Conservation (phyloP, 257 asterid genomes). For the Jacaranda mimosifolia region DNA sequence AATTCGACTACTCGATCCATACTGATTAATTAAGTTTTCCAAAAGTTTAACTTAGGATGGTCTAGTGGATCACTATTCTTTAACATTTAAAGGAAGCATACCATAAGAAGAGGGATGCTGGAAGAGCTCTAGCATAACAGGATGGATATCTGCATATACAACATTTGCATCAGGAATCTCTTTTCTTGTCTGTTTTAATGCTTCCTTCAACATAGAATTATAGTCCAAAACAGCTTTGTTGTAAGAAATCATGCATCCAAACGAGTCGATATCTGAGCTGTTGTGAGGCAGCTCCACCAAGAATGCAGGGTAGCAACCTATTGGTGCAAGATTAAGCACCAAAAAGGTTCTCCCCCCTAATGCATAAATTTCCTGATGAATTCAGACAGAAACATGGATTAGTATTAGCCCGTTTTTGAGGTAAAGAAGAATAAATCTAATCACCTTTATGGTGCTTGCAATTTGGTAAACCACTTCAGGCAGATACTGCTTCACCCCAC, state of each 20-base stretch:
- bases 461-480: conserved; percentile 80
- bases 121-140: conserved; percentile 72
- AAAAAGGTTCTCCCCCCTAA: conserved; percentile 75
- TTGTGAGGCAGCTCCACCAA: conserved; percentile 69
- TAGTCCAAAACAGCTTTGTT: conserved; percentile 72
- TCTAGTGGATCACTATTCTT: background rate
- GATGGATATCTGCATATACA: conserved; percentile 62
- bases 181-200: conserved; percentile 51
- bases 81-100: conserved; percentile 19
- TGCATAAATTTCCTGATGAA: conserved; percentile 62
- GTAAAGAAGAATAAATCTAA: background rate
- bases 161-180: conserved; percentile 64
- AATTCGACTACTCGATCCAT: too few relatives aligned
- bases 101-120: conserved; percentile 77
- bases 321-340: conserved; percentile 77
- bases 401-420: background rate
- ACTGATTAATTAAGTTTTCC: too few relatives aligned
- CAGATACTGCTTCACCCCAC: conserved; percentile 60
- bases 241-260: conserved; percentile 79
- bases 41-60: too few relatives aligned
- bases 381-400: background rate
- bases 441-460: conserved; percentile 72
- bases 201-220: conserved; percentile 63
- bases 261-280: conserved; percentile 60
- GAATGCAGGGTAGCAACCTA: conserved; percentile 83